Percentiles rank a stretch among this genome's conserved stretches.
phyloP scores from a whole-genome alignment of 179 eudicot species.

The Silene coronaria region DNA sequence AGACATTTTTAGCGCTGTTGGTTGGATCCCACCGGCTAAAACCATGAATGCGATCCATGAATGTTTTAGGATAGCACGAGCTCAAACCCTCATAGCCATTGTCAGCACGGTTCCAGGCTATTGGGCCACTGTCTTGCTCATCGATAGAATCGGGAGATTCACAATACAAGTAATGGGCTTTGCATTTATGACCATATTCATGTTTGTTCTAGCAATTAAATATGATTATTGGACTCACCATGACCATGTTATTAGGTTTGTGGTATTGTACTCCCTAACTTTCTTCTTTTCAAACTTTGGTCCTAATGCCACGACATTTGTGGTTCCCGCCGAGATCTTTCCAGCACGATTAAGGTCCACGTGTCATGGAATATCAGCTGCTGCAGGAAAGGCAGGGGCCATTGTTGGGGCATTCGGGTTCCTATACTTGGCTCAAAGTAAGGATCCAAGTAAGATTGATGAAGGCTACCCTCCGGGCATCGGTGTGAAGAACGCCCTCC shows the following conservation, averaged over 20 bases:
- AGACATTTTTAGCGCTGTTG: conserved; percentile 47
- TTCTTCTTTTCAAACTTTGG: conserved; percentile 47
- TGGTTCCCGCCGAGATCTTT: conserved; percentile 43
- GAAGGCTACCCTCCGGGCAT: conserved; percentile 31
- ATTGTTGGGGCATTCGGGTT: conserved; percentile 40
- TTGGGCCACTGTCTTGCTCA: conserved; percentile 47
- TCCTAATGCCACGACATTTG: conserved; percentile 44
- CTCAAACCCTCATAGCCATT: conserved; percentile 48
- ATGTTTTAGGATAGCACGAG: conserved; percentile 37
- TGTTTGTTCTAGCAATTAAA: conserved; percentile 43
- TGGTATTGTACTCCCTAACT: conserved; percentile 32
- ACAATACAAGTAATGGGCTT: conserved; percentile 46
- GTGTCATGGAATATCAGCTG: conserved; percentile 44
- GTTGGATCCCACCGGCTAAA: conserved; percentile 52
- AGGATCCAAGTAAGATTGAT: conserved; percentile 10
- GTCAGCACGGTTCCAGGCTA: conserved; percentile 57
- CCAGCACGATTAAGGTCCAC: conserved; percentile 41
- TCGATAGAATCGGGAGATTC: conserved; percentile 46
- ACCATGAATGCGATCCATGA: conserved; percentile 51
- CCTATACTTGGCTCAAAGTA: conserved; percentile 27
- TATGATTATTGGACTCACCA: not conserved
- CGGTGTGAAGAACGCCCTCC: conserved; percentile 32
- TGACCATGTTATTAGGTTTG: conserved; percentile 27
- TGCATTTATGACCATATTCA: conserved; percentile 50
- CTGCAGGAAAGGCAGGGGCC: conserved; percentile 41